Percentiles rank a stretch among this genome's conserved stretches.
Evolutionary conservation across 495 filamentous ascomycete genomes (phyloP).

Genomic region (Penicillium taxi): DNA sequence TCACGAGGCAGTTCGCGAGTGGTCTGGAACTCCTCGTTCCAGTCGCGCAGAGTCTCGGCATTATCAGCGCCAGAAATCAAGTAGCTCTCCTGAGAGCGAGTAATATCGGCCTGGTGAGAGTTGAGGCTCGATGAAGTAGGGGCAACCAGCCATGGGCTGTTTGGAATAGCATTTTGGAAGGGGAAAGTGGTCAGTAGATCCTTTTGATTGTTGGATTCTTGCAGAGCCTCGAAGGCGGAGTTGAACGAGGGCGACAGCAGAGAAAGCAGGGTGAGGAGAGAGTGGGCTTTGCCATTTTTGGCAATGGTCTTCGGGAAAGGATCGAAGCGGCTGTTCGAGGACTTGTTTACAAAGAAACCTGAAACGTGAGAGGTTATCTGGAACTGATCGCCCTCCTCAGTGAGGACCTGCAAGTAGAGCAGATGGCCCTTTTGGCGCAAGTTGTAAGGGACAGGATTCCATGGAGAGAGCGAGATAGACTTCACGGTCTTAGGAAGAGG

Average conservation of each 20-base stretch:
- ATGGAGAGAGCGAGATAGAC: constrained; percentile 76
- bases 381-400: constrained; percentile 84
- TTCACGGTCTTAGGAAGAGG: constrained; percentile 81
- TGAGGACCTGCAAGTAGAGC: constrained; percentile 80
- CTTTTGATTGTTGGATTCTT: constrained; percentile 71
- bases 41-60: constrained; percentile 88
- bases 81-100: constrained; percentile 87
- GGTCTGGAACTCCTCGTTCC: constrained; percentile 99
- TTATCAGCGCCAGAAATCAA: constrained; percentile 85
- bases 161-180: constrained; percentile 84
- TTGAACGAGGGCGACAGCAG: constrained; percentile 77
- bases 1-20: constrained; percentile 90
- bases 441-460: constrained; percentile 93
- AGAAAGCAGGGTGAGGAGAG: constrained; percentile 70
- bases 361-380: constrained; percentile 89
- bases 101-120: constrained; percentile 72
- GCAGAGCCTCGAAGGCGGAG: constrained; percentile 60
- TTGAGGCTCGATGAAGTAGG: constrained; percentile 51
- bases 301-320: constrained; percentile 64
- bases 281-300: constrained; percentile 69
- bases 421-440: constrained; percentile 87
- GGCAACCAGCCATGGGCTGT: constrained; percentile 86
- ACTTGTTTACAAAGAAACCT: constrained; percentile 95
- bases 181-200: constrained; percentile 91
- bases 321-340: constrained; percentile 83